phyloP scores from a whole-genome alignment of 176 grass and related monocot genomes.

The Pontederia crassipes region DNA sequence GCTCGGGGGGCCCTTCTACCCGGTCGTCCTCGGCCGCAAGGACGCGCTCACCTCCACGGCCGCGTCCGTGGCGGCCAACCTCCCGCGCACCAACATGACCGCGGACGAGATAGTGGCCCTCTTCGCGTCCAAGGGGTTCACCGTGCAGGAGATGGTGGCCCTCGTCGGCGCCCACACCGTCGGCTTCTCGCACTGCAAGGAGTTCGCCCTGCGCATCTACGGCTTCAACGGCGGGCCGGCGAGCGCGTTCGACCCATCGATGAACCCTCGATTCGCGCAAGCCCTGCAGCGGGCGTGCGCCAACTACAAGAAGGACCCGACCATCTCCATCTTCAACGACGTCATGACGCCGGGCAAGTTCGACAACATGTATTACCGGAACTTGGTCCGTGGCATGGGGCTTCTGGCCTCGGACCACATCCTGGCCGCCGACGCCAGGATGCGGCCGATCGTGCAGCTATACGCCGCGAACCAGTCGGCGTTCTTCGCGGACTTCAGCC shows the following conservation, averaged over 20 bases:
- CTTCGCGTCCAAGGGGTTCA: background rate
- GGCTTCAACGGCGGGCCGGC: background rate
- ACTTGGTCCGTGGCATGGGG: background rate
- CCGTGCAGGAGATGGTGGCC: background rate
- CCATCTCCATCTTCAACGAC: background rate
- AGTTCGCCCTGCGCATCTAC: background rate
- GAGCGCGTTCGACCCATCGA: background rate
- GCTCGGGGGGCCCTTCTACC: background rate
- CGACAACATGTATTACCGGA: slow-evolving; percentile 1
- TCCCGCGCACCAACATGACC: background rate
- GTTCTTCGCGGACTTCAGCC: background rate
- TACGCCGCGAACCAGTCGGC: background rate
- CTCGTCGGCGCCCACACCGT: background rate
- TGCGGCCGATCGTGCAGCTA: background rate
- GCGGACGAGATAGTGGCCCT: background rate
- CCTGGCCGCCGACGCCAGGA: background rate
- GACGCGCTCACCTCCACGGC: background rate
- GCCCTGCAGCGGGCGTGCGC: background rate
- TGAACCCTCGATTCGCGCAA: background rate
- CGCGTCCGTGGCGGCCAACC: background rate
- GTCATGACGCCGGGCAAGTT: background rate
- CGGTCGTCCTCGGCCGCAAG: background rate
- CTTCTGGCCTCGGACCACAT: background rate
- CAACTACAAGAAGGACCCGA: background rate
- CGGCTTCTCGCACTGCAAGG: background rate